Evolutionary conservation across 2,329 filamentous ascomycete genomes (phyloP), one percentile per base, ranked within the genome.

Genomic region (Amylocarpus encephaloides): DNA sequence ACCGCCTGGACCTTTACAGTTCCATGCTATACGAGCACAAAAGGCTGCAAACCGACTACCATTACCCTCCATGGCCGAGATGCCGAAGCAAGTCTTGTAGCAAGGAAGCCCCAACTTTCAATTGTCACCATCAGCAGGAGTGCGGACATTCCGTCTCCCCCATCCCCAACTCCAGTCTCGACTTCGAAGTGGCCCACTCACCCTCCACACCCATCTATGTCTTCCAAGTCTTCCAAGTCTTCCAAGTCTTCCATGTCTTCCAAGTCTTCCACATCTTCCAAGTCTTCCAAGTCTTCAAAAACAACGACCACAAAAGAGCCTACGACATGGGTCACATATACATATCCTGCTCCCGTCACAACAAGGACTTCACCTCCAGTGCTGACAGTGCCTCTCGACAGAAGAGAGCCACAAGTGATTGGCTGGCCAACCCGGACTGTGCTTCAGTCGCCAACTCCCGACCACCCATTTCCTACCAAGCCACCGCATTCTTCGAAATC

Each of bases 331-430:
- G 11, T 36, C 18, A 43, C 36, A 13, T 47, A 40, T 12, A 39
- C 44, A 2, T 40, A 40, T 19, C 35, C 36, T 19, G 36, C 35
- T 40, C 45, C 45, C 4, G n/a, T 18, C 11, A 39, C 36, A 13
- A 47, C 45, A 19, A 39, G 35, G 40, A 36, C 42, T 30, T 35
- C 35, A 15, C 36, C 42, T 43, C 13, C 33, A 7, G 22, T 26
- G 4, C 29, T 36, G 35, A 44, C 41, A 40, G 29, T 49, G 6
- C 42, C 36, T 11, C 12, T 53, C 26, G 39, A 50, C 13, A 43
- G 36, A 39, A 43, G 51, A 41, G 43, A 50, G 5, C 52, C 52
- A 22, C 52, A 54, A 29, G 39, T 7, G 5, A 46, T 54, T 26
- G 52, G 45, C 4, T 43, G 15, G 18, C 48, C 48, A 16, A 48